phyloP scores from a whole-genome alignment of 139 green algal genomes.

The Volvox africanus region DNA sequence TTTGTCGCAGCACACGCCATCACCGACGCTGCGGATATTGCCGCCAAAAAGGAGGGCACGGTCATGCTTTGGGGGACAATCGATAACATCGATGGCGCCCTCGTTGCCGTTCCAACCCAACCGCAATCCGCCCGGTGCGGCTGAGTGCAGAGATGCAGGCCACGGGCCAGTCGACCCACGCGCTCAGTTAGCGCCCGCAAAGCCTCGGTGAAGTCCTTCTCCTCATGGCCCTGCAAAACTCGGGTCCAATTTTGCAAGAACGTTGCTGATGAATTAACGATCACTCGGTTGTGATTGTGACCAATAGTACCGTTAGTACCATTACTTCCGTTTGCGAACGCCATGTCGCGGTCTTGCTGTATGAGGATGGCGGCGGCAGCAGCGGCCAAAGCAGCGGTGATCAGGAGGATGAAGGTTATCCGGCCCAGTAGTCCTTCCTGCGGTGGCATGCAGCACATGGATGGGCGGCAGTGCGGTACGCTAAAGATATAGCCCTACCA shows the following conservation, averaged over 20 bases:
- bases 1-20: not conserved
- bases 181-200: too few relatives aligned
- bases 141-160: not conserved
- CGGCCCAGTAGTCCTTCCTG: too few relatives aligned
- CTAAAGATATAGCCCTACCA: not conserved
- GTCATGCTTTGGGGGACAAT: not conserved
- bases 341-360: too few relatives aligned
- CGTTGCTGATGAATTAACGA: not conserved
- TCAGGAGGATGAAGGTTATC: not conserved
- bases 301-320: too few relatives aligned
- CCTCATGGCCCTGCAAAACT: not conserved
- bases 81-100: too few relatives aligned
- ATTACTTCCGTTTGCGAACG: too few relatives aligned
- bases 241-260: not conserved
- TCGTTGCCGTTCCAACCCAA: not conserved
- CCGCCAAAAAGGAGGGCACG: not conserved
- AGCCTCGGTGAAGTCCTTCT: not conserved
- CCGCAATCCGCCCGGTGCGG: constrained; percentile 6
- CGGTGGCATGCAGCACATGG: not conserved
- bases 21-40: not conserved
- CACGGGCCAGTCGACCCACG: not conserved
- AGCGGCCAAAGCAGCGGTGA: too few relatives aligned
- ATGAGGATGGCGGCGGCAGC: not conserved
- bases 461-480: not conserved
- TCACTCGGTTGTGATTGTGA: too few relatives aligned